Base-by-base conservation (phyloP, 345 rosid species). In the Excoecaria agallocha region DNA sequence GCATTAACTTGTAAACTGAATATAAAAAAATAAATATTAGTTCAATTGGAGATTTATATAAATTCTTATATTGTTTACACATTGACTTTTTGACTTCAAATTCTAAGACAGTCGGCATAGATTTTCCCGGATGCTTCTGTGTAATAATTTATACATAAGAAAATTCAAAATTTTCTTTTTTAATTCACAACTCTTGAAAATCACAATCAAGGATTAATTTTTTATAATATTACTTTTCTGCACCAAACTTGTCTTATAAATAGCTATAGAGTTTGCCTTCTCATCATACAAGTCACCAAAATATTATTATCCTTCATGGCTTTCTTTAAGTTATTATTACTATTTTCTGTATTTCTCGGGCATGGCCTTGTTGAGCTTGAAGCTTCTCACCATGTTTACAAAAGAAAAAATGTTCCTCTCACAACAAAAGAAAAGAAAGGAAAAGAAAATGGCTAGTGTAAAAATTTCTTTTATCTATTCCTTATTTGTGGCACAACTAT, bases 311-410 rank as follows among this genome's bases (percentile, higher is more conserved):
- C 12, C 12, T 19, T 30, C 0, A n/a, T 41, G n/a, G 77, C 49
- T 73, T 57, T 41, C 57, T 10, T 50, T 12, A 73, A 50, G 25
- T 46, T 81, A 19, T 79, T 81, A 74, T 71, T 85, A n/a, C 64
- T 77, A 49, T 70, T 87, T 60, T 70, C 80, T 38, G 65, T 85
- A 16, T 43, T 89, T n/a, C 49, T 89, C 55, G 67, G 79, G 78
- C 74, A 84, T 77, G 83, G 84, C 57, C 67, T 85, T 75, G 57
- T 75, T 49, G 38, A 84, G 48, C 82, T 85, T 70, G 75, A 86
- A 24, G 92, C 95, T 56, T 87, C 92, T 0, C 92, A 86, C 24
- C 80, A 79, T 78, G 73, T 83, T 49, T 85, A 50, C n/a, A n/a
- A n/a, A n/a, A n/a, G n/a, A n/a, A n/a, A n/a, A n/a, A n/a, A n/a